Base-by-base conservation (phyloP, 1,284 basidiomycete species). In the Exobasidium rhododendri region DNA sequence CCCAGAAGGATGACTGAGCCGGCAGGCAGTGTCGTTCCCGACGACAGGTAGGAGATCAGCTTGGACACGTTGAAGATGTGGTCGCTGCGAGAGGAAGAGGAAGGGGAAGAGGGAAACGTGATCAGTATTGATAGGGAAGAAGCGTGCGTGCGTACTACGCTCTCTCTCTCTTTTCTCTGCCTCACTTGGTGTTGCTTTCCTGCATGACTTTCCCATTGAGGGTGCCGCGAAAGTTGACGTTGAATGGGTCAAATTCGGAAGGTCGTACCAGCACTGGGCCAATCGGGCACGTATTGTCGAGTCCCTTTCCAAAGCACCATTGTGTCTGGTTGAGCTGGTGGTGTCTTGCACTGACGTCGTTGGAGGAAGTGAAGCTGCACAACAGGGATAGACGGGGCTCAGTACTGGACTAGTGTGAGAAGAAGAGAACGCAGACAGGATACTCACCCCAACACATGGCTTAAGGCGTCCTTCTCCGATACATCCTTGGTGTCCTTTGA, bases 401-500 rank as follows among this genome's bases (percentile, higher is more conserved):
- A n/a, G n/a, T n/a, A n/a, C n/a, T n/a, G n/a, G n/a, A n/a, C n/a
- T n/a, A n/a, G n/a, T n/a, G n/a, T n/a, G n/a, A n/a, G n/a, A n/a
- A n/a, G n/a, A n/a, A n/a, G n/a, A n/a, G n/a, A n/a, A n/a, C n/a
- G n/a, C n/a, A n/a, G n/a, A n/a, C n/a, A n/a, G n/a, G n/a, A 40
- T 40, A 40, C 35, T 40, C 35, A 40, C 35, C 35, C 35, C 17
- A 40, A 40, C 7, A 40, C 35, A 40, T 40, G 17, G 17, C 17
- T 17, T 40, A 40, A 40, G 17, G 50, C 51, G 3, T 55, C 22
- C 3, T 47, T 13, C 32, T 31, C 20, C 24, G 58, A 35, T 26
- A 55, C 58, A 71, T 94, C 82, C 81, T 88, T 89, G 52, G 88
- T 88, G 0, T 85, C 78, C 72, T 88, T 89, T 20, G 90, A 90